phyloP scores from a whole-genome alignment of 805 yeast genomes.

The Priceomyces haplophilus region DNA sequence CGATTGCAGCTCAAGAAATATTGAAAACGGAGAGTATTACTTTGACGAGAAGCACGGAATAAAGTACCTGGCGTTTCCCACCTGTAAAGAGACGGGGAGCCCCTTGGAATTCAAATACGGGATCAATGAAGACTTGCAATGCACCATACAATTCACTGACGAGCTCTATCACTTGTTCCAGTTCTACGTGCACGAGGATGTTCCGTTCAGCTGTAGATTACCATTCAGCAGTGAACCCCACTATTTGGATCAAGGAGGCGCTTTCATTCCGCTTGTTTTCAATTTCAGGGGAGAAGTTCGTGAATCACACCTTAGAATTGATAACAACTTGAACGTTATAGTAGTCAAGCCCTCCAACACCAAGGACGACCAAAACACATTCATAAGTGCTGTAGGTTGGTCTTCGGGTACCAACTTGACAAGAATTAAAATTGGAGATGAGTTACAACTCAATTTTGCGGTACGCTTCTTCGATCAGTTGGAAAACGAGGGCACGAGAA shows the following conservation, averaged over 20 bases:
- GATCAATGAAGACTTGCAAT: slow-evolving; percentile 48
- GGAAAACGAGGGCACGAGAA: slow-evolving; percentile 16
- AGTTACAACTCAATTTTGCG: slow-evolving; percentile 53
- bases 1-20: slow-evolving; percentile 64
- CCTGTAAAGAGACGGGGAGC: slow-evolving; percentile 60
- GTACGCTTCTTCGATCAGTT: slow-evolving; percentile 52
- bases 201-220: slow-evolving; percentile 66
- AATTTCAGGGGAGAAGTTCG: slow-evolving; percentile 65
- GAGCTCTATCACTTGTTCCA: slow-evolving; percentile 71
- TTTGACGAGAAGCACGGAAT: slow-evolving; percentile 62
- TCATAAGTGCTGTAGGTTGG: slow-evolving; percentile 57
- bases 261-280: slow-evolving; percentile 57
- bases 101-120: slow-evolving; percentile 58
- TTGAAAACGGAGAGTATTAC: slow-evolving; percentile 70
- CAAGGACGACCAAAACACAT: slow-evolving; percentile 32
- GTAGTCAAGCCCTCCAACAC: slow-evolving; percentile 36
- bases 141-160: slow-evolving; percentile 62
- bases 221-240: slow-evolving; percentile 48
- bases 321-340: slow-evolving; percentile 52
- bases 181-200: slow-evolving; percentile 72
- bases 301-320: slow-evolving; percentile 67
- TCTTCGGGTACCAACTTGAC: slow-evolving; percentile 61
- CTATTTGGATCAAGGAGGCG: slow-evolving; percentile 42
- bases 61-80: slow-evolving; percentile 56
- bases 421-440: slow-evolving; percentile 64